Percentiles rank a stretch among this genome's conserved stretches.
These are phyloP conservation scores for Collariella sp. DNA, from an alignment of 495 filamentous ascomycete genomes.

Conservation along the genomic window DNA sequence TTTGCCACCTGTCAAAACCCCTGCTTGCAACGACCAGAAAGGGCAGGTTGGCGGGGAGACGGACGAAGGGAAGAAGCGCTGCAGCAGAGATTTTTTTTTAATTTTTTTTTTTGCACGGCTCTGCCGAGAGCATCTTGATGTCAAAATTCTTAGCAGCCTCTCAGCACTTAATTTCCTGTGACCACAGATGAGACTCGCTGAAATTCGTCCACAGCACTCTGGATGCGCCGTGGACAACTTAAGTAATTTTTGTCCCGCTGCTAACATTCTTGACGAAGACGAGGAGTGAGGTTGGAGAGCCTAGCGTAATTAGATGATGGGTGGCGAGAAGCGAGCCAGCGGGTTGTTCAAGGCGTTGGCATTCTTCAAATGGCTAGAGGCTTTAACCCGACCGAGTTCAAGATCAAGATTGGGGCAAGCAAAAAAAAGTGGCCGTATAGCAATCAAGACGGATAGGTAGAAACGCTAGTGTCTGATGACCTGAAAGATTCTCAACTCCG, in stretches of 20 bases:
- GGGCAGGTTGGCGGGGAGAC: constrained; percentile 56
- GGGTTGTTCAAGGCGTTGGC: constrained; percentile 42
- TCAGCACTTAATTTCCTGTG: background rate
- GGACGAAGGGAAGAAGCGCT: constrained; percentile 67
- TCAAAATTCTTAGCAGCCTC: constrained; percentile 11
- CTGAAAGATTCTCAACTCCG: no score
- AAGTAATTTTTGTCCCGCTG: no score
- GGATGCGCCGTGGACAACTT: no score
- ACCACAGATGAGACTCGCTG: background rate
- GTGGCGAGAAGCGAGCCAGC: constrained; percentile 10
- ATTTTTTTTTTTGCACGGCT: constrained; percentile 80
- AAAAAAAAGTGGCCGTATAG: no score
- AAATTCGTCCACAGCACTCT: no score
- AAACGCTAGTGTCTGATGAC: no score
- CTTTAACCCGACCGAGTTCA: constrained; percentile 46
- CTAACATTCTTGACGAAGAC: constrained; percentile 68
- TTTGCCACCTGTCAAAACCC: constrained; percentile 39
- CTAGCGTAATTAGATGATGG: constrained; percentile 22
- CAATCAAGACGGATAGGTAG: no score
- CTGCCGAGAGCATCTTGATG: constrained; percentile 51
- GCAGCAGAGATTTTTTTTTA: no score
- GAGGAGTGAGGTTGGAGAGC: constrained; percentile 48
- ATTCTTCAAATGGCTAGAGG: constrained; percentile 57
- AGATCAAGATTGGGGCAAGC: constrained; percentile 49
- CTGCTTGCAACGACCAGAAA: constrained; percentile 55